Conservation (phyloP, 495 filamentous ascomycete genomes). For the Xylaria nigripes region DNA sequence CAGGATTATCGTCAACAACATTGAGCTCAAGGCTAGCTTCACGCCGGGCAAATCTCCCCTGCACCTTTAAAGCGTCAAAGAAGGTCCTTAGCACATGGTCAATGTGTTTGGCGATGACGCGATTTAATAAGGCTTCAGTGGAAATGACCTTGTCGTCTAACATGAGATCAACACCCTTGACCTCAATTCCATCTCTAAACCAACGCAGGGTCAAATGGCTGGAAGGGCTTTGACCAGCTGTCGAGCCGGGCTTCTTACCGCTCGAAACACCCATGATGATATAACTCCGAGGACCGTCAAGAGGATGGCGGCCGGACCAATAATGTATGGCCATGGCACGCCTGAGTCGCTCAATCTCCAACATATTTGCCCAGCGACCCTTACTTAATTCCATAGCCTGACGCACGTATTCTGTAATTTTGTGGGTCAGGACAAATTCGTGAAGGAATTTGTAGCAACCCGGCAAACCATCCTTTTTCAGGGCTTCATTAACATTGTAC, state of each 20-base stretch:
- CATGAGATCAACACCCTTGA: slow-evolving; percentile 53
- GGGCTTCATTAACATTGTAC: slow-evolving; percentile 55
- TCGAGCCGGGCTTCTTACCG: slow-evolving; percentile 38
- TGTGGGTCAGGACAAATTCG: slow-evolving; percentile 75
- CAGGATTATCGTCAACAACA: slow-evolving; percentile 50
- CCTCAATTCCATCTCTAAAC: slow-evolving; percentile 73
- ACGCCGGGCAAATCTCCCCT: slow-evolving; percentile 49
- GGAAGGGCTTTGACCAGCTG: slow-evolving; percentile 28
- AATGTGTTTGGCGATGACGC: slow-evolving; percentile 67
- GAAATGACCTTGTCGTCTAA: slow-evolving; percentile 61
- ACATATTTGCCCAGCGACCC: slow-evolving; percentile 63
- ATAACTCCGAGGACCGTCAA: slow-evolving; percentile 68
- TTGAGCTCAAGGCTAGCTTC: slow-evolving; percentile 47
- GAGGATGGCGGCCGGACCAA: slow-evolving; percentile 56
- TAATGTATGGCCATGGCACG: slow-evolving; percentile 82
- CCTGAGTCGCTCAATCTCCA: slow-evolving; percentile 67
- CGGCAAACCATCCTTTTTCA: slow-evolving; percentile 55
- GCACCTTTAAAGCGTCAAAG: slow-evolving; percentile 46
- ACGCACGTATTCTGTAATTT: slow-evolving; percentile 67
- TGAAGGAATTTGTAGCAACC: slow-evolving; percentile 83
- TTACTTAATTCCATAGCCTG: slow-evolving; percentile 63
- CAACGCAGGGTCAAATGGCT: slow-evolving; percentile 62
- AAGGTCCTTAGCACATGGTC: slow-evolving; percentile 55
- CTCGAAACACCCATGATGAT: slow-evolving; percentile 75
- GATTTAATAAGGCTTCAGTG: slow-evolving; percentile 61